Conservation (phyloP, 2,329 filamentous ascomycete species). For the Epichloe uncinata region DNA sequence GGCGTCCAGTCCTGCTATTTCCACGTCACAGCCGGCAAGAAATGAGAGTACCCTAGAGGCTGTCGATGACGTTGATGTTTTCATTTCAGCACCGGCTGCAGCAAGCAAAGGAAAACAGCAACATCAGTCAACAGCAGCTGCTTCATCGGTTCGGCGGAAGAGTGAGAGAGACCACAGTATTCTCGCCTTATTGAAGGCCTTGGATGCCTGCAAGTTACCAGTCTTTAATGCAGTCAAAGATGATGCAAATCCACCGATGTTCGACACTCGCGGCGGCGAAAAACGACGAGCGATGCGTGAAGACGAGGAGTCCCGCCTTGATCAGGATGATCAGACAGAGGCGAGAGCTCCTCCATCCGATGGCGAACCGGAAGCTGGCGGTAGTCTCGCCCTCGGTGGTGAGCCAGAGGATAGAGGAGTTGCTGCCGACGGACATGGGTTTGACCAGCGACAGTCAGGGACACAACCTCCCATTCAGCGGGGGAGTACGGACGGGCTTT, state of each 20-base stretch:
- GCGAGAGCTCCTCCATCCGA: slow-evolving; percentile 39
- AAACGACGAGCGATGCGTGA: slow-evolving; percentile 69
- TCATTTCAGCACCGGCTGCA: slow-evolving; percentile 14
- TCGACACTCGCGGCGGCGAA: slow-evolving; percentile 69
- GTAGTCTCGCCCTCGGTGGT: slow-evolving; percentile 77
- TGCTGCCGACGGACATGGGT: slow-evolving; percentile 34
- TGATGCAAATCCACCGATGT: slow-evolving; percentile 50
- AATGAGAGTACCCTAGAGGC: slow-evolving; percentile 36
- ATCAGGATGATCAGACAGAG: slow-evolving; percentile 35
- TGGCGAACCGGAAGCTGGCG: slow-evolving; percentile 66
- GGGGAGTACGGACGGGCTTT: slow-evolving; percentile 38
- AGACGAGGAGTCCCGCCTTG: slow-evolving; percentile 46
- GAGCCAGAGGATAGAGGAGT: slow-evolving; percentile 74
- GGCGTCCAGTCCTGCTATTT: slow-evolving; percentile 70
- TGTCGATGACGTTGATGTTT: slow-evolving; percentile 18
- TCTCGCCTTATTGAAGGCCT: slow-evolving; percentile 22
- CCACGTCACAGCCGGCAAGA: slow-evolving; percentile 40
- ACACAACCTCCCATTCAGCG: slow-evolving; percentile 71
- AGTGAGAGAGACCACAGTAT: slow-evolving; percentile 15
- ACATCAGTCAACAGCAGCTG: slow-evolving; percentile 3
- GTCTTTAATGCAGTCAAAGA: slow-evolving; percentile 5
- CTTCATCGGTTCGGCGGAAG: neutral
- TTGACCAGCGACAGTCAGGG: slow-evolving; percentile 48
- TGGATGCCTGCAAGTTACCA: slow-evolving; percentile 24
- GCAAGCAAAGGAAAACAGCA: slow-evolving; percentile 8